Evolutionary conservation across 83 land plant genomes (phyloP).

Genomic region (Picea abies): DNA sequence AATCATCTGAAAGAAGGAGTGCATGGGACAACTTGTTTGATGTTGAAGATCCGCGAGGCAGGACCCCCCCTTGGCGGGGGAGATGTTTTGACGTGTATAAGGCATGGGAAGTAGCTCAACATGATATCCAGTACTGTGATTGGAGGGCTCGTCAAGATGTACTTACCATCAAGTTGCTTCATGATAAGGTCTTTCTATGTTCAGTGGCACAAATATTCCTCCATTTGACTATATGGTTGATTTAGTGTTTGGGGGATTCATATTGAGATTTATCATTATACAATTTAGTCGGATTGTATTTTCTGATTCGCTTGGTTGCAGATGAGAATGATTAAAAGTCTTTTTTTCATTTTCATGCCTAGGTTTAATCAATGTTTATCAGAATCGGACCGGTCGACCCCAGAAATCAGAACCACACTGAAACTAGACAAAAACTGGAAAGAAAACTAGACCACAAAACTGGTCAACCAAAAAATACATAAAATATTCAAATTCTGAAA

Average conservation of each 20-base stretch:
- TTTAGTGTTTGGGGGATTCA: background rate
- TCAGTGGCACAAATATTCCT: background rate
- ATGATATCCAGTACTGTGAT: slow-evolving; percentile 79
- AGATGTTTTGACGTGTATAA: slow-evolving; percentile 65
- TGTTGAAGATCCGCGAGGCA: slow-evolving; percentile 69
- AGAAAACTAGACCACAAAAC: too few relatives aligned
- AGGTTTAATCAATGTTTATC: background rate
- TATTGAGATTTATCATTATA: background rate
- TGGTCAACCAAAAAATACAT: too few relatives aligned
- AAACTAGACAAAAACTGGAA: too few relatives aligned
- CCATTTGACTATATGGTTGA: background rate
- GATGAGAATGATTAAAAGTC: background rate
- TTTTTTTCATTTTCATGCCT: background rate
- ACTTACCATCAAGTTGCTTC: slow-evolving; percentile 83
- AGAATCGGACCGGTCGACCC: too few relatives aligned
- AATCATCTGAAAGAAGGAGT: slow-evolving; percentile 20
- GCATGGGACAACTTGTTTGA: slow-evolving; percentile 53
- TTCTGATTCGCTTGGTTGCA: background rate
- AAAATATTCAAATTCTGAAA: too few relatives aligned
- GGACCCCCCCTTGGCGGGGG: slow-evolving; percentile 58
- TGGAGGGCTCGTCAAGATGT: slow-evolving; percentile 91
- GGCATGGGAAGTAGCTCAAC: slow-evolving; percentile 78
- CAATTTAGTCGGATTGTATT: background rate
- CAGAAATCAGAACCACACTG: too few relatives aligned
- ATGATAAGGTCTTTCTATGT: slow-evolving; percentile 64